phyloP scores from a whole-genome alignment of 768 basidiomycete genomes.

The Lentinula sp. region DNA sequence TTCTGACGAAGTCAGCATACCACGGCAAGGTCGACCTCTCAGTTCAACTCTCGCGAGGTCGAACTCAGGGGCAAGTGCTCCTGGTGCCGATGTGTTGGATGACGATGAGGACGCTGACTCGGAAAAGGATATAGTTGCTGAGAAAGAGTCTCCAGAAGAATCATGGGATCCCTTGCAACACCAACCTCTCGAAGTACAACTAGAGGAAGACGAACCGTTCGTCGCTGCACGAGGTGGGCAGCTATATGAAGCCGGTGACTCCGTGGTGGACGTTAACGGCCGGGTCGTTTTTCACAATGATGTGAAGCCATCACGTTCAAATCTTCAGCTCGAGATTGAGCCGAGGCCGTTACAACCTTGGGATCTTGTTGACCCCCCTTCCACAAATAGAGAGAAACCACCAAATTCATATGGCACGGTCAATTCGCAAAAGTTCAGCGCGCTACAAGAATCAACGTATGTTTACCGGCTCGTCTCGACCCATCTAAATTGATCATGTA shows the following conservation, averaged over 20 bases:
- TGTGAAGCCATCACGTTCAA: constrained; percentile 22
- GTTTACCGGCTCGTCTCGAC: constrained; percentile 14
- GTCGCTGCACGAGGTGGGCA: constrained; percentile 4
- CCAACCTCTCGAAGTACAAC: neutral
- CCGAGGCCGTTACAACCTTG: constrained; percentile 56
- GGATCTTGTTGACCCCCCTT: constrained; percentile 51
- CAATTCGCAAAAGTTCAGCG: constrained; percentile 34
- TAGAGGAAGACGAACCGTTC: constrained; percentile 6
- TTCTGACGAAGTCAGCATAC: constrained; percentile 12
- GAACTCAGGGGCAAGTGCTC: constrained; percentile 12
- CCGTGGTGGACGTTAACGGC: constrained; percentile 17
- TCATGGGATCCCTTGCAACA: constrained; percentile 18
- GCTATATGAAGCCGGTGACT: constrained; percentile 12
- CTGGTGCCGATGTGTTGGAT: neutral
- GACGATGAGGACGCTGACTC: neutral
- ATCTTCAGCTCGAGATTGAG: constrained; percentile 44
- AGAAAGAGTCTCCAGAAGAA: constrained; percentile 2
- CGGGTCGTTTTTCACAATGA: constrained; percentile 19
- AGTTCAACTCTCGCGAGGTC: constrained; percentile 24
- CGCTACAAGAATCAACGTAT: constrained; percentile 37
- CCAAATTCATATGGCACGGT: constrained; percentile 37
- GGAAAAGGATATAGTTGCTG: constrained; percentile 13
- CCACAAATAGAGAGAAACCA: constrained; percentile 12
- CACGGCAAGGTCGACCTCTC: constrained; percentile 19
- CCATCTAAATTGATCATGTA: constrained; percentile 8